Evolutionary conservation across 257 asterid species (phyloP), one percentile per base, ranked within the genome.

Genomic region (Phtheirospermum japonicum): DNA sequence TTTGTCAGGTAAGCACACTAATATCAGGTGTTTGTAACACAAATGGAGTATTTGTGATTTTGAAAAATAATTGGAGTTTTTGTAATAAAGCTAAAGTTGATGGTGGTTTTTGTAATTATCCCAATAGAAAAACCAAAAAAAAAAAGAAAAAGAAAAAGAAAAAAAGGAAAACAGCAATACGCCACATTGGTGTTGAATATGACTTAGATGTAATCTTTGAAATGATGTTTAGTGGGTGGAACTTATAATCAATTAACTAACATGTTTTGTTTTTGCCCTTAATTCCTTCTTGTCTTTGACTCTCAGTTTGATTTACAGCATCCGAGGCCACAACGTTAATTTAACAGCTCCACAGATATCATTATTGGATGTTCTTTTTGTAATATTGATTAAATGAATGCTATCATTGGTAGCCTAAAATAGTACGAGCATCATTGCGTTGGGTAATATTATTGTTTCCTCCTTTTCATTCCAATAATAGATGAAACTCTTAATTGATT

Each of bases 201-300:
- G 42, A 36, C 4, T 36, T 36, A n/a, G 49, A 60, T 59, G 26
- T 31, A n/a, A 12, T 5, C 20, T n/a, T 32, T n/a, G 59, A n/a
- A 73, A 63, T 68, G 71, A 73, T 68, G 63, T 18, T 61, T 36
- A 43, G 70, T 52, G 58, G 74, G 51, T 73, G 71, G 30, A 58
- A 42, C 34, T 37, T 43, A 58, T 58, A 19, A 59, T 65, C 50
- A 71, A 59, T 12, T 30, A 61, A 72, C 65, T 42, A 59, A 39
- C 65, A 32, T 13, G 49, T 48, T 4, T 2, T 19, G 16, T 17
- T 8, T 0, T 18, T n/a, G n/a, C 14, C 49, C 18, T 55, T 31
- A n/a, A 42, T 3, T 12, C 13, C 37, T 50, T 12, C 2, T 12
- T 37, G 6, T 23, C 4, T 10, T 52, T 52, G 36, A 52, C 40